Evolutionary conservation across 805 yeast genomes (phyloP).

Genomic region (Starmerella ratchasimensis): DNA sequence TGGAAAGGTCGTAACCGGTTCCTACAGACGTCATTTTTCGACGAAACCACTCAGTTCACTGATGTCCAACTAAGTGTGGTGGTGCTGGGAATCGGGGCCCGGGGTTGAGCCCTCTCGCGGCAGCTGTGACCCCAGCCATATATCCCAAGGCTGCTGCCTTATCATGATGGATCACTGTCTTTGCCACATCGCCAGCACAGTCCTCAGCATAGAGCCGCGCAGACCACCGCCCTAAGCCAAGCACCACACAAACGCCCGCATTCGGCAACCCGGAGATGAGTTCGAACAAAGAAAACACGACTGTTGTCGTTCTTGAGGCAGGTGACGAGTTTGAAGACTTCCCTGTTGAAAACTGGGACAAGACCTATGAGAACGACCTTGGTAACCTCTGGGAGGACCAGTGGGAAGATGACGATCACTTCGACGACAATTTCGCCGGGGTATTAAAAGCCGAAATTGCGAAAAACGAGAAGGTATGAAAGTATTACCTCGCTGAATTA

Average conservation of each 20-base stretch:
- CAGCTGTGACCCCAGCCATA: no score
- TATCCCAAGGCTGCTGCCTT: no score
- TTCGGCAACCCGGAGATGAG: no score
- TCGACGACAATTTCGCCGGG: conserved; percentile 74
- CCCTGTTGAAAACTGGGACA: conserved; percentile 36
- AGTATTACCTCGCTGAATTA: no score
- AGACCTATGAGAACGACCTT: conserved; percentile 33
- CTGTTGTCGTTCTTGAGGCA: conserved; percentile 65
- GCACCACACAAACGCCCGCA: conserved; percentile 2
- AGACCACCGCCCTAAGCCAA: conserved; percentile 3
- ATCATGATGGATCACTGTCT: no score
- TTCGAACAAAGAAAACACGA: conserved; percentile 2
- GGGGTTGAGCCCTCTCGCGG: no score
- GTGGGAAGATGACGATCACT: conserved; percentile 81
- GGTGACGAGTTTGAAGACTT: conserved; percentile 97
- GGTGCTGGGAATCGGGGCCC: no score
- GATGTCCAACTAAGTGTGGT: no score
- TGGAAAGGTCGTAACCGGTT: conserved; percentile 96
- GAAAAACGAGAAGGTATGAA: no score
- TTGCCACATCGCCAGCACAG: no score
- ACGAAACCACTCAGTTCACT: not conserved
- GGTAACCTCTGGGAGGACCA: conserved; percentile 84
- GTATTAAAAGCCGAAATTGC: conserved; percentile 45
- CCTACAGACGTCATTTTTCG: conserved; percentile 71
- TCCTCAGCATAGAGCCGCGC: no score